Evolutionary conservation across 2,329 filamentous ascomycete genomes (phyloP).

Genomic region (Aspergillus ochraceus): DNA sequence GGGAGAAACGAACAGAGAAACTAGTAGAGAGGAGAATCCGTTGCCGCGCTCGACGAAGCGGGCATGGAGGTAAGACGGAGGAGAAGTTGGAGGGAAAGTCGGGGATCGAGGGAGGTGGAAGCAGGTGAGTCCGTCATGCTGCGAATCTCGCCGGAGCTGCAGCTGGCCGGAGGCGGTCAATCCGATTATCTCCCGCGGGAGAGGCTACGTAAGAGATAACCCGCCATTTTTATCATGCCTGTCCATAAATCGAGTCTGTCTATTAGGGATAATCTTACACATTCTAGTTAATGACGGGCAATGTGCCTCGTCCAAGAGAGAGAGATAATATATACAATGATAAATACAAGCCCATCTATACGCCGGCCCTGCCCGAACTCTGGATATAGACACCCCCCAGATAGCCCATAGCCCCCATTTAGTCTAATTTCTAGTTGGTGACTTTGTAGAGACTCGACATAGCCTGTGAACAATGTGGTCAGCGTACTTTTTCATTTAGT

Average conservation of each 20-base stretch:
- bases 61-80: constrained; percentile 16
- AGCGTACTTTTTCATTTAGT: not conserved
- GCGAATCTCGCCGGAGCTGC: constrained; percentile 1
- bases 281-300: not conserved
- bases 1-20: not conserved
- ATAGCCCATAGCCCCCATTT: not conserved
- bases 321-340: not conserved
- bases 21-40: constrained; percentile 12
- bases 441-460: constrained; percentile 28
- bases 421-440: constrained; percentile 7
- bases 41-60: constrained; percentile 26
- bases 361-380: constrained; percentile 6
- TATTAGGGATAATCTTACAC: not conserved
- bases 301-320: not conserved
- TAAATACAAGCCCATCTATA: constrained; percentile 5
- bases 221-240: not conserved
- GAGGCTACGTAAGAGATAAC: not conserved
- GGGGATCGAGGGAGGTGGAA: not conserved
- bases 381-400: not conserved
- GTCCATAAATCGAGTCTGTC: no score
- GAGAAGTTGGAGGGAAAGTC: not conserved
- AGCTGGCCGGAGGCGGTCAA: constrained; percentile 6
- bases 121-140: not conserved
- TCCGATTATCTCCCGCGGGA: not conserved
- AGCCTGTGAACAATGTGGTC: constrained; percentile 10